Evolutionary conservation across 805 yeast species (phyloP), one percentile per base, ranked within the genome.

Genomic region (Kluyveromyces dobzhanskii): DNA sequence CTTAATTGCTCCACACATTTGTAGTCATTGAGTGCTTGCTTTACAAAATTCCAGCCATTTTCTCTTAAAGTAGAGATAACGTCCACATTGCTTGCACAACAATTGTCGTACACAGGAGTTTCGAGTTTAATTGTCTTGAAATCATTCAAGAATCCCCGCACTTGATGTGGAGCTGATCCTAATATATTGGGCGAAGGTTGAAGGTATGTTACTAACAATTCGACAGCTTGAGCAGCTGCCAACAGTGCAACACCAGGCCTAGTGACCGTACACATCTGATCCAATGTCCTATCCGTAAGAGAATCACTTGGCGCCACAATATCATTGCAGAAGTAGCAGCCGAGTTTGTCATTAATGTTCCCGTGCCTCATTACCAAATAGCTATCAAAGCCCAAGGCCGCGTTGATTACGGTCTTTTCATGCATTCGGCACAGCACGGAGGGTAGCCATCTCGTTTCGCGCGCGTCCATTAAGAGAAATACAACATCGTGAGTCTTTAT

Each of bases 231-330:
- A 0, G 96, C 76, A 0, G 95, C 75, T 0, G 97, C 97, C 61
- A 86, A 64, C 50, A 83, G 64, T 0, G 99, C 95, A 1, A 83
- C 88, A 0, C 99, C 98, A 0, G 99, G 97, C 30, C 98, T 69
- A 0, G 98, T 92, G 1, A 92, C 98, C 0, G 99, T 92, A 55
- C 99, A 92, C 97, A 92, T 92, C 60, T 92, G 97, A 61, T 92
- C 99, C 41, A 92, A 65, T 0, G 97, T 84, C 37, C 95, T 69
- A 53, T 87, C 94, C 0, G 85, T 70, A n/a, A 85, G 62, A 42
- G 94, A 81, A 56, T 92, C 95, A 2, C 77, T 67, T 0, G 99
- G 98, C 0, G 97, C 97, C 38, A 86, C 86, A 7, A 92, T 88
- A 56, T 92, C 98, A 56, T 86, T 85, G 61, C 99, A 92, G 59